Evolutionary conservation across 208 protist genomes (phyloP).

Genomic region (Leishmania major): DNA sequence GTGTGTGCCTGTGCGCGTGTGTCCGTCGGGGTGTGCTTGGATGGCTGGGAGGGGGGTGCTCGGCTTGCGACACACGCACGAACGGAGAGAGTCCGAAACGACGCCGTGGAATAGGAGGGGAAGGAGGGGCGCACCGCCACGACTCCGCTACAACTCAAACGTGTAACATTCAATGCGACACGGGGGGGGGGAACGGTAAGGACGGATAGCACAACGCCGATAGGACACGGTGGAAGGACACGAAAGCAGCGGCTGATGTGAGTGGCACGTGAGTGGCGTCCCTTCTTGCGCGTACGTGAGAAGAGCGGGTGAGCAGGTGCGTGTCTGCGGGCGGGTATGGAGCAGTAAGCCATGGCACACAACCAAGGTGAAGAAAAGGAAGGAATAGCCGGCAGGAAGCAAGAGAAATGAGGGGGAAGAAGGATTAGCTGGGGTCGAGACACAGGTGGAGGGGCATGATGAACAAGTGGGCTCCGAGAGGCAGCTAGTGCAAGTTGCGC

Average conservation of each 20-base stretch:
- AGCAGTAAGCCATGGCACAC: background rate
- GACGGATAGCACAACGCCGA: background rate
- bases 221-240: background rate
- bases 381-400: slow-evolving; percentile 18
- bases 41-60: background rate
- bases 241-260: background rate
- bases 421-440: background rate
- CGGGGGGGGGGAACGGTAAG: no score
- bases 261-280: background rate
- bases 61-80: background rate
- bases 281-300: background rate
- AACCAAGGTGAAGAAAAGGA: slow-evolving; percentile 7
- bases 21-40: background rate
- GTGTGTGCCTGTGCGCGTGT: background rate
- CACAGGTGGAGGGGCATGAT: background rate
- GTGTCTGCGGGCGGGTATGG: background rate
- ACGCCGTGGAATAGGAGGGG: background rate
- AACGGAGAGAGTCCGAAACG: background rate
- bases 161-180: background rate
- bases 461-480: background rate
- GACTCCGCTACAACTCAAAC: background rate
- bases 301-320: background rate
- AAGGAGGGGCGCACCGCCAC: background rate
- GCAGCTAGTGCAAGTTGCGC: background rate
- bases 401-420: slow-evolving; percentile 8